Evolutionary conservation across 1,284 basidiomycete species (phyloP), one percentile per base, ranked within the genome.

Genomic region (Chalciporus sp.): DNA sequence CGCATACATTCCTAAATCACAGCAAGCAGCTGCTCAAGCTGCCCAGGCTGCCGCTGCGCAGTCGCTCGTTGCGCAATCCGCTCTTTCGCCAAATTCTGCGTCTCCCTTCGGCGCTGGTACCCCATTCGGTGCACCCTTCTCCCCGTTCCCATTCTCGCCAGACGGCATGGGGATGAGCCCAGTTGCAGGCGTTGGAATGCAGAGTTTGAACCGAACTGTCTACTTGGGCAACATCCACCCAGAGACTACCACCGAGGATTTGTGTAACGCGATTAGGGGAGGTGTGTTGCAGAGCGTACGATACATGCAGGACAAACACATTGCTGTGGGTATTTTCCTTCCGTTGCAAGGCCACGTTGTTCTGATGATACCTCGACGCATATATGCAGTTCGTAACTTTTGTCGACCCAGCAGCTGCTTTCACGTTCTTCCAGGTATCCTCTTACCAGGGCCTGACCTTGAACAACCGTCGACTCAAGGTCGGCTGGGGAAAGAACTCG

Each of bases 191-290:
- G 44, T 54, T 42, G 66, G 71, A n/a, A 68, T 69, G 52, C 81
- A 82, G 60, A 79, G 77, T 14, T 77, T 91, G 60, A 97, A 96
- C 72, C 77, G 94, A 57, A 95, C 92, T 2, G 89, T 98, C 37
- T 97, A 97, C 72, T 76, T 97, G 47, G 94, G 94, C 7, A 95
- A 95, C 72, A 92, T 98, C 53, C 92, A 94, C 67, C 92, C 93
- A 1, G 95, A 97, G 76, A 95, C 93, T 20, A 89, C 86, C 6
- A 80, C 90, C 4, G 94, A 97, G 74, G 95, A 97, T 70, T 75
- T 97, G 59, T 97, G 94, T 76, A 97, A 97, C 67, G 86, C 92
- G 27, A 90, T 98, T 59, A 83, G 95, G 28, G 95, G 95, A 28
- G 95, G 95, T 52, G 91, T 95, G 52, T 74, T 97, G 49, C 92